Evolutionary conservation across 2,329 filamentous ascomycete species (phyloP).

Genomic region (Pseudocercospora fijiensis): DNA sequence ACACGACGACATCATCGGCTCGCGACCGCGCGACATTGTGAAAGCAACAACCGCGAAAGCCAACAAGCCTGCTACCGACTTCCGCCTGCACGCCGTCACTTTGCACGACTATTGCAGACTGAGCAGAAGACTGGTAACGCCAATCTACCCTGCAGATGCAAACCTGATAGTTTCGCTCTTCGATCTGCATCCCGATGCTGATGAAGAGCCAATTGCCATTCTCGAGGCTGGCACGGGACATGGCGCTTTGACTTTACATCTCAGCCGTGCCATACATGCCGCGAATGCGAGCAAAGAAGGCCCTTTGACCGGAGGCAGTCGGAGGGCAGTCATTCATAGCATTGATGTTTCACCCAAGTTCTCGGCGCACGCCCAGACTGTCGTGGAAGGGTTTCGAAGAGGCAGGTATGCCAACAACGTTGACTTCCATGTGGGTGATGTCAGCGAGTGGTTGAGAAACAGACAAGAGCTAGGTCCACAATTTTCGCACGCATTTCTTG

Average conservation of each 20-base stretch:
- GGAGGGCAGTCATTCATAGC: conserved; percentile 71
- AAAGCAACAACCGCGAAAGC: conserved; percentile 43
- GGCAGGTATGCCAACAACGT: conserved; percentile 69
- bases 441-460: conserved; percentile 61
- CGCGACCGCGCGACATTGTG: conserved; percentile 59
- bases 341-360: conserved; percentile 65
- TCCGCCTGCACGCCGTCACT: conserved; percentile 63
- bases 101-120: conserved; percentile 71
- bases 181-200: conserved; percentile 63
- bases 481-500: conserved; percentile 71
- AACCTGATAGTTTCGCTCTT: conserved; percentile 72
- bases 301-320: conserved; percentile 38
- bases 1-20: conserved; percentile 64
- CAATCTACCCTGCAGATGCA: conserved; percentile 74
- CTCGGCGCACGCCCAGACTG: conserved; percentile 62
- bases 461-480: conserved; percentile 44
- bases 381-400: conserved; percentile 65
- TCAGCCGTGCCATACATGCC: conserved; percentile 73
- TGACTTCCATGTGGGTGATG: conserved; percentile 70
- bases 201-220: conserved; percentile 58
- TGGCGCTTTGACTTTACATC: conserved; percentile 72
- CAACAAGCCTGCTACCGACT: conserved; percentile 45
- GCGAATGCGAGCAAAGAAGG: conserved; percentile 58
- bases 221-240: conserved; percentile 85
- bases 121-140: conserved; percentile 70